Conservation (phyloP, 2,329 filamentous ascomycete species). For the Boeremia lycopersici region DNA sequence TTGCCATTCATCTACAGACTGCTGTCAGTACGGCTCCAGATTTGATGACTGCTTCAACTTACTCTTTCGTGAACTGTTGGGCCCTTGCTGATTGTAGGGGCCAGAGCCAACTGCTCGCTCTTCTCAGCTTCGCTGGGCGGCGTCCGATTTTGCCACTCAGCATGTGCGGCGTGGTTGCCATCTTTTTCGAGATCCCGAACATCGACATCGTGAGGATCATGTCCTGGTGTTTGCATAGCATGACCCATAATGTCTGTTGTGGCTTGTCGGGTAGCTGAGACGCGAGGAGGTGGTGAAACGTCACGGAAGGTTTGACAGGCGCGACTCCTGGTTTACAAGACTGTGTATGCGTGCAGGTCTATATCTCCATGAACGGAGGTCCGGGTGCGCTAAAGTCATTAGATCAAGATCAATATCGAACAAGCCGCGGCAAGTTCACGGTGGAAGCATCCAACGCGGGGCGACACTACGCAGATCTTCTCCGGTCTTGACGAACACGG, state of each 20-base stretch:
- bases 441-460: conserved; percentile 4
- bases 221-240: conserved; percentile 16
- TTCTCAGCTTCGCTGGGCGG: conserved; percentile 31
- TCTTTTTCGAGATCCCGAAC: conserved; percentile 8
- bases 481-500: not conserved
- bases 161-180: not conserved
- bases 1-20: conserved; percentile 40
- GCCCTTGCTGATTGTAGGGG: conserved; percentile 19
- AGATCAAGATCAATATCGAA: not conserved
- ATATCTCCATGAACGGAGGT: conserved; percentile 6
- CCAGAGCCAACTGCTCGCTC: conserved; percentile 13
- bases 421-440: conserved; percentile 14
- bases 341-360: conserved; percentile 10
- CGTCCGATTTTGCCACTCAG: conserved; percentile 23
- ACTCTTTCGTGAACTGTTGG: conserved; percentile 36
- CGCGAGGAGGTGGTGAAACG: conserved; percentile 5
- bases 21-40: not conserved
- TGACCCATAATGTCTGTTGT: conserved; percentile 6
- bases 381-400: conserved; percentile 2
- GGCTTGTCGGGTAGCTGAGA: not conserved
- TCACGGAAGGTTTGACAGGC: conserved; percentile 8
- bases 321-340: conserved; percentile 2
- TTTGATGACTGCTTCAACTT: not conserved
- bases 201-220: conserved; percentile 11
- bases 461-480: not conserved